Percentiles rank a stretch among this genome's conserved stretches.
Conservation (phyloP, 192 early-diverging fungal species). For the Chytriomyces sp. region DNA sequence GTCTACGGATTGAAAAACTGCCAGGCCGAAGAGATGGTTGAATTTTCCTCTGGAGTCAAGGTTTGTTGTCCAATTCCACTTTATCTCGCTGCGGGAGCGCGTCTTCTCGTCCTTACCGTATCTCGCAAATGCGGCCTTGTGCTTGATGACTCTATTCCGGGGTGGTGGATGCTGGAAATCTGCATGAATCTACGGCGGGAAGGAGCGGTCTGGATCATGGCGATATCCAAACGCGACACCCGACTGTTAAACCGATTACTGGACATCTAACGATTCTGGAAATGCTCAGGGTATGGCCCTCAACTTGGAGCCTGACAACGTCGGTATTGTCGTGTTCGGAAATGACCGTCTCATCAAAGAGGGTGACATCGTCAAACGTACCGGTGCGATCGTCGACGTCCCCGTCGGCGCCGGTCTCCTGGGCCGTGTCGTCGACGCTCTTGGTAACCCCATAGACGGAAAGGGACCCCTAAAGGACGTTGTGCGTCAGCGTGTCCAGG, state of each 20-base stretch:
- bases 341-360: slow-evolving; percentile 99
- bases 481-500: slow-evolving; percentile 90
- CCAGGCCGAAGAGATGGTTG: slow-evolving; percentile 99
- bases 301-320: slow-evolving; percentile 99
- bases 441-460: slow-evolving; percentile 99
- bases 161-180: not conserved
- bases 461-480: slow-evolving; percentile 93
- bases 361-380: slow-evolving; percentile 99
- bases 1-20: slow-evolving; percentile 97
- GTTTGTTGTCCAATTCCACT: slow-evolving; percentile 40
- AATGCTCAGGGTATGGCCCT: slow-evolving; percentile 87
- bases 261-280: not conserved
- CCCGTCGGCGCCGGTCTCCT: slow-evolving; percentile 93
- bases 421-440: slow-evolving; percentile 98
- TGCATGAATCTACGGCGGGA: not conserved
- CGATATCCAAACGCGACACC: not conserved
- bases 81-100: not conserved
- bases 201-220: not conserved
- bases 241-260: not conserved
- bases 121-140: slow-evolving; percentile 2
- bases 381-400: slow-evolving; percentile 97
- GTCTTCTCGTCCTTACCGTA: not conserved
- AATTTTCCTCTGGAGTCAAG: slow-evolving; percentile 99
- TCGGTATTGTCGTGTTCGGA: slow-evolving; percentile 99
- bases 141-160: too few relatives aligned